Percentiles rank a stretch among this genome's conserved stretches.
Conservation (phyloP, 75 land plant species). For the Picea glauca region DNA sequence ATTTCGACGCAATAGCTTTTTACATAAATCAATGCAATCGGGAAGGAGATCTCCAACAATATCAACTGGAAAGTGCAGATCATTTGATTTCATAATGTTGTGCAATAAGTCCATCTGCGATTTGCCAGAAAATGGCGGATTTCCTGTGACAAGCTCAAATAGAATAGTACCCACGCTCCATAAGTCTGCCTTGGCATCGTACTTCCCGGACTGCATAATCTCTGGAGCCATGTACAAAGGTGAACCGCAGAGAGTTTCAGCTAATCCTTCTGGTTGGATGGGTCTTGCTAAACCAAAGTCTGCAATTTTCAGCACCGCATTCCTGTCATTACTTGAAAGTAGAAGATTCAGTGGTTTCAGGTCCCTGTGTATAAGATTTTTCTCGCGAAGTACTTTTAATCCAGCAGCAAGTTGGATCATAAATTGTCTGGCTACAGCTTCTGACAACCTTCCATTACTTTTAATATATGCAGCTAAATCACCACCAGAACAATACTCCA, state of each 20-base stretch:
- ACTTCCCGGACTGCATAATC: conserved; percentile 47
- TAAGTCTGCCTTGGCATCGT: conserved; percentile 71
- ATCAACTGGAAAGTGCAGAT: conserved; percentile 33
- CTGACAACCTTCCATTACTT: conserved; percentile 36
- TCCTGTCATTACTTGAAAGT: conserved; percentile 25
- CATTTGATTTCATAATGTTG: conserved; percentile 45
- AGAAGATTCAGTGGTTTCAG: conserved; percentile 45
- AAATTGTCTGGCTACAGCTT: conserved; percentile 29
- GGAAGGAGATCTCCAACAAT: conserved; percentile 31
- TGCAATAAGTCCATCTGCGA: conserved; percentile 53
- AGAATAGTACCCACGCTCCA: conserved; percentile 71
- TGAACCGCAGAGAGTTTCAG: no score
- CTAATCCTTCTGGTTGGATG: no score
- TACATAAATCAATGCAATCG: conserved; percentile 62
- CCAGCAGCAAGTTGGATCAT: conserved; percentile 28
- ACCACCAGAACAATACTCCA: conserved; percentile 59
- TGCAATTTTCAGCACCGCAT: conserved; percentile 43
- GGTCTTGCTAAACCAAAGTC: conserved; percentile 50
- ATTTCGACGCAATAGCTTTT: no score
- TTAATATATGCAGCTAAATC: conserved; percentile 37
- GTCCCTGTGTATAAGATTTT: conserved; percentile 42
- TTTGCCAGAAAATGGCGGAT: conserved; percentile 49
- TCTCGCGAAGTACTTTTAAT: conserved; percentile 30
- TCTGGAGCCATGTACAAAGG: conserved; percentile 74
- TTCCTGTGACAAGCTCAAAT: conserved; percentile 47